These are phyloP conservation scores for Diplogelasinospora grovesii DNA, from an alignment of 495 filamentous ascomycete species.

Conservation along the genomic window DNA sequence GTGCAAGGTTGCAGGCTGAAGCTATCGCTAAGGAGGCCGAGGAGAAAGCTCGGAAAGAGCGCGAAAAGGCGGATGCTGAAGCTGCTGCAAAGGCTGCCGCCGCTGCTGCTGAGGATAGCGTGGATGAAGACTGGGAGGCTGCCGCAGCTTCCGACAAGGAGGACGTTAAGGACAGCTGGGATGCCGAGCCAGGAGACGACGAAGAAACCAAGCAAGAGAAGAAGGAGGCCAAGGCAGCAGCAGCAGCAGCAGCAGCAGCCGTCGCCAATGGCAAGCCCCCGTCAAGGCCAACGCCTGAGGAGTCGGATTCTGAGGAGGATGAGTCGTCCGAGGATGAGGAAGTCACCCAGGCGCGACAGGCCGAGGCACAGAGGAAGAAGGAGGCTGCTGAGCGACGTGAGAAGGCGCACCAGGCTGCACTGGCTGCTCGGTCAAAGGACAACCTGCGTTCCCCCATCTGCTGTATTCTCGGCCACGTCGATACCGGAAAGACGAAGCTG, in stretches of 20 bases:
- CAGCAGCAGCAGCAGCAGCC: constrained; percentile 19
- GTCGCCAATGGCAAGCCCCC: constrained; percentile 29
- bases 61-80: constrained; percentile 45
- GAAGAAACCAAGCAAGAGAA: constrained; percentile 61
- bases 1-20: constrained; percentile 58
- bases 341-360: constrained; percentile 57
- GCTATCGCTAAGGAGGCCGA: constrained; percentile 53
- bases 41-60: constrained; percentile 44
- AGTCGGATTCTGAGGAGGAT: constrained; percentile 30
- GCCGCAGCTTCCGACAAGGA: constrained; percentile 66
- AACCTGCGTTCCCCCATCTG: constrained; percentile 97
- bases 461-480: constrained; percentile 99
- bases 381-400: constrained; percentile 86
- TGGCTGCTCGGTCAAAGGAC: constrained; percentile 87
- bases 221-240: constrained; percentile 23
- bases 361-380: constrained; percentile 69
- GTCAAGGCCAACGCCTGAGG: constrained; percentile 36
- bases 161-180: constrained; percentile 91
- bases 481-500: constrained; percentile 99
- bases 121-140: constrained; percentile 83
- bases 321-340: constrained; percentile 65
- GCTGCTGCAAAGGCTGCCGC: constrained; percentile 46
- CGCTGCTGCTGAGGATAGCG: constrained; percentile 48
- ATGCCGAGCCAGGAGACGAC: constrained; percentile 74
- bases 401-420: constrained; percentile 81